These are phyloP conservation scores for Dissophora ornata DNA, from an alignment of 192 early-diverging fungal species.

Conservation along the genomic window DNA sequence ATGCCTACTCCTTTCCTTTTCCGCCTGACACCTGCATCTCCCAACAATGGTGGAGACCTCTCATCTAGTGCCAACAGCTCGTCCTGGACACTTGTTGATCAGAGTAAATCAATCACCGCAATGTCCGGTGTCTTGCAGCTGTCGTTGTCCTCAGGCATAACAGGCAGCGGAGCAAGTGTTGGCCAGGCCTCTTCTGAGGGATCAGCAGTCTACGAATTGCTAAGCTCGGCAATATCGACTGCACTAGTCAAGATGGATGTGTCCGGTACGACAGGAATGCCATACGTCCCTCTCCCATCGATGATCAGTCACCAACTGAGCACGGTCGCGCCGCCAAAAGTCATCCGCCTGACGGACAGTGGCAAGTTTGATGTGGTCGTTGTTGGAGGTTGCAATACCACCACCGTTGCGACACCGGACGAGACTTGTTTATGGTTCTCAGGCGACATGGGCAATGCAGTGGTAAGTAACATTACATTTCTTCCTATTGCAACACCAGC, in stretches of 20 bases:
- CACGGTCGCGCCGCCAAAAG: background rate
- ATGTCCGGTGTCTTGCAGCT: background rate
- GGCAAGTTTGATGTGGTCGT: background rate
- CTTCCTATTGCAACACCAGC: too few relatives aligned
- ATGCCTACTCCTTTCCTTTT: background rate
- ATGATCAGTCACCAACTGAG: background rate
- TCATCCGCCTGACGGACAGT: background rate
- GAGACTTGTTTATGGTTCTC: too few relatives aligned
- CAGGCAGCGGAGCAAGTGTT: background rate
- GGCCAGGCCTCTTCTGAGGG: background rate
- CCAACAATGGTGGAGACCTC: background rate
- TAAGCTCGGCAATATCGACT: background rate
- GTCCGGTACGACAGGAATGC: background rate
- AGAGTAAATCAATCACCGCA: background rate
- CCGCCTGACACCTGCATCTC: background rate
- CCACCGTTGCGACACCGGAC: background rate
- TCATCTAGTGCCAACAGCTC: background rate
- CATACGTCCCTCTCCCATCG: too few relatives aligned
- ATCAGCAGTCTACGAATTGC: background rate
- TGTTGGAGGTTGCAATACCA: background rate
- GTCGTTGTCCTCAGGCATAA: background rate
- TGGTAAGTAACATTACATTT: too few relatives aligned
- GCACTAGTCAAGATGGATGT: background rate
- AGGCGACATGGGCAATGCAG: too few relatives aligned
- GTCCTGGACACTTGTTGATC: conserved; percentile 7